A percentile compares a stretch with the other conserved stretches of the same genome.
Conservation (phyloP, 1,284 basidiomycete species). For the Amylostereum areolatum region DNA sequence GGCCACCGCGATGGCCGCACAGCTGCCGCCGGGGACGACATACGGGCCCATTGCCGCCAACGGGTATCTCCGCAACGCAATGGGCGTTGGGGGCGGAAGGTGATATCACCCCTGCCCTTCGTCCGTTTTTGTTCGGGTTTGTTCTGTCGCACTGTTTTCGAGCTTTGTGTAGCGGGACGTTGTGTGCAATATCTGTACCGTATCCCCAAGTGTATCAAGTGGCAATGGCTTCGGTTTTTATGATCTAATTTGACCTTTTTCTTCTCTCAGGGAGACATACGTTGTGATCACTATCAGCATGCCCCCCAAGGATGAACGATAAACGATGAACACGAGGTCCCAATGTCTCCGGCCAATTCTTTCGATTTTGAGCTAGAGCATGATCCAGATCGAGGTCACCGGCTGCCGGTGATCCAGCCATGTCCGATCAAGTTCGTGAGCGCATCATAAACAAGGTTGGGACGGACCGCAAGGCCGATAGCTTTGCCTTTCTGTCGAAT, state of each 20-base stretch:
- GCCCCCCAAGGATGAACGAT: too few relatives aligned
- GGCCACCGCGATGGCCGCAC: slow-evolving; percentile 27
- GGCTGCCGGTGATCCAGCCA: too few relatives aligned
- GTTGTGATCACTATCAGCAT: too few relatives aligned
- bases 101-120: slow-evolving; percentile 21
- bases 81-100: slow-evolving; percentile 55
- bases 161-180: slow-evolving; percentile 8
- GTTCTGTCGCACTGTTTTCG: slow-evolving; percentile 16
- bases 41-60: slow-evolving; percentile 56
- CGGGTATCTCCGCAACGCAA: slow-evolving; percentile 57
- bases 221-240: slow-evolving; percentile 5
- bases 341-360: too few relatives aligned
- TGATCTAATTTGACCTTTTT: not conserved
- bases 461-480: too few relatives aligned
- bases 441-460: too few relatives aligned
- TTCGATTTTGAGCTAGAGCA: too few relatives aligned
- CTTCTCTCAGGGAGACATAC: not conserved
- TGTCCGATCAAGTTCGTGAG: too few relatives aligned
- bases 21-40: slow-evolving; percentile 41
- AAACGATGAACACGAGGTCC: too few relatives aligned
- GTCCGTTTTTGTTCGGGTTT: slow-evolving; percentile 6
- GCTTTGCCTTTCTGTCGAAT: too few relatives aligned
- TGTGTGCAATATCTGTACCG: slow-evolving; percentile 13
- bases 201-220: slow-evolving; percentile 13
- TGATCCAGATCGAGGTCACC: too few relatives aligned